Conservation (phyloP, 768 basidiomycete genomes). For the Chiua virens region DNA sequence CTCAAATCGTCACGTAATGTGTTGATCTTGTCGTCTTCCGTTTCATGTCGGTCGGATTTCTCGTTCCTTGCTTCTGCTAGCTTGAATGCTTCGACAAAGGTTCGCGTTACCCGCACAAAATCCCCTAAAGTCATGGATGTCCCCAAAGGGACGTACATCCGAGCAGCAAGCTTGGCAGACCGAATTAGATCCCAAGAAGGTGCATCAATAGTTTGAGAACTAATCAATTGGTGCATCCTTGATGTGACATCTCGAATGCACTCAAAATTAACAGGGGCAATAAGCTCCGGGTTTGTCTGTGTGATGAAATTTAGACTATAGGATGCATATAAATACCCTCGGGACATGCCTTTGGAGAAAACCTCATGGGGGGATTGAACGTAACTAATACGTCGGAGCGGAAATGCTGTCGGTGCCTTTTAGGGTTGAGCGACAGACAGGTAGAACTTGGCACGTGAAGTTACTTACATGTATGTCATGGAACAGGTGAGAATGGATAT, state of each 20-base stretch:
- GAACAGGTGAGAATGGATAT: constrained; percentile 76
- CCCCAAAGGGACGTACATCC: constrained; percentile 87
- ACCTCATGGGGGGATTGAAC: constrained; percentile 69
- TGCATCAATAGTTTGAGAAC: constrained; percentile 76
- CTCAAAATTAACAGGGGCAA: constrained; percentile 63
- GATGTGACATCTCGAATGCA: constrained; percentile 61
- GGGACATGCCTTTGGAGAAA: constrained; percentile 54
- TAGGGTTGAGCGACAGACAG: neutral
- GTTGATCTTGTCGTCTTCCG: constrained; percentile 29
- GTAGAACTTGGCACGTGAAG: neutral
- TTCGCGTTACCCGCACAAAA: constrained; percentile 71
- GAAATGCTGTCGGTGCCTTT: constrained; percentile 82
- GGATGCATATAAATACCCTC: neutral
- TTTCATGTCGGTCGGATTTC: constrained; percentile 23
- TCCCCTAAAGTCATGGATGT: constrained; percentile 84
- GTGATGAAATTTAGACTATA: constrained; percentile 1
- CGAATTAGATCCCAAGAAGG: constrained; percentile 83
- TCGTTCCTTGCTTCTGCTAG: constrained; percentile 30
- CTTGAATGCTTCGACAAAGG: constrained; percentile 79
- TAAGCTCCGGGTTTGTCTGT: constrained; percentile 69
- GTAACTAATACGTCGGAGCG: constrained; percentile 86
- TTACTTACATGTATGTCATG: constrained; percentile 72
- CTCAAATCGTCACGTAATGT: constrained; percentile 55
- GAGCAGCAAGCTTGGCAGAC: constrained; percentile 70
- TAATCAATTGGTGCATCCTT: constrained; percentile 65